These are phyloP conservation scores for Ophiostoma piceae DNA, from an alignment of 2,329 filamentous ascomycete species.

Conservation along the genomic window DNA sequence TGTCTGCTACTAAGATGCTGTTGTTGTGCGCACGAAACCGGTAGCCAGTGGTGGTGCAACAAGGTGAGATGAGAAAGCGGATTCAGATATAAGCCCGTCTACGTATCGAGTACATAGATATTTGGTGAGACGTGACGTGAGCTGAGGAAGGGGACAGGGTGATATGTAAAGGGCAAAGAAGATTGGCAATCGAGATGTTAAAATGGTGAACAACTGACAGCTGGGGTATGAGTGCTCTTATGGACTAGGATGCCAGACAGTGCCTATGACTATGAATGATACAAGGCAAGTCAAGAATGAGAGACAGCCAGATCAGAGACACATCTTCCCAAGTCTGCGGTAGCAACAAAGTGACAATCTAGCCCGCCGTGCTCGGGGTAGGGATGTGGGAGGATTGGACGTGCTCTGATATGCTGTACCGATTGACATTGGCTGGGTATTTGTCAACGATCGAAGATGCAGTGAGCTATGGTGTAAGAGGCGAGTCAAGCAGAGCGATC, in stretches of 20 bases:
- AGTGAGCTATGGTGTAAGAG: background rate
- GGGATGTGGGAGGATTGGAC: background rate
- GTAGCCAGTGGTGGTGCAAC: background rate
- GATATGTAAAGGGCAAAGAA: background rate
- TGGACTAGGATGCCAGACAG: background rate
- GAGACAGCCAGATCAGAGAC: background rate
- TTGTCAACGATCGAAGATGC: background rate
- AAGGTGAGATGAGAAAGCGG: background rate
- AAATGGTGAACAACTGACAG: background rate
- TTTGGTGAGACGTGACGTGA: conserved; percentile 3
- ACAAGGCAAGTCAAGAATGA: background rate
- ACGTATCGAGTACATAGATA: background rate
- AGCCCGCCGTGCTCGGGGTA: background rate
- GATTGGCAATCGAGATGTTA: background rate
- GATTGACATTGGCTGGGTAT: background rate
- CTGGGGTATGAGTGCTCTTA: conserved; percentile 2
- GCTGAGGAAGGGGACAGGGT: background rate
- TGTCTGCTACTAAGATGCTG: background rate
- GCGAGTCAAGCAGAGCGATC: background rate
- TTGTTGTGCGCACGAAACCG: background rate
- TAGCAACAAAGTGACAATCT: background rate
- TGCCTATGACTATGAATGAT: background rate
- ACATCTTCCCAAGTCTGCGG: conserved; percentile 4
- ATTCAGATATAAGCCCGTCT: background rate
- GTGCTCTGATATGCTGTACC: conserved; percentile 4